phyloP scores from a whole-genome alignment of 139 green algal genomes.

The Micractinium sp. region DNA sequence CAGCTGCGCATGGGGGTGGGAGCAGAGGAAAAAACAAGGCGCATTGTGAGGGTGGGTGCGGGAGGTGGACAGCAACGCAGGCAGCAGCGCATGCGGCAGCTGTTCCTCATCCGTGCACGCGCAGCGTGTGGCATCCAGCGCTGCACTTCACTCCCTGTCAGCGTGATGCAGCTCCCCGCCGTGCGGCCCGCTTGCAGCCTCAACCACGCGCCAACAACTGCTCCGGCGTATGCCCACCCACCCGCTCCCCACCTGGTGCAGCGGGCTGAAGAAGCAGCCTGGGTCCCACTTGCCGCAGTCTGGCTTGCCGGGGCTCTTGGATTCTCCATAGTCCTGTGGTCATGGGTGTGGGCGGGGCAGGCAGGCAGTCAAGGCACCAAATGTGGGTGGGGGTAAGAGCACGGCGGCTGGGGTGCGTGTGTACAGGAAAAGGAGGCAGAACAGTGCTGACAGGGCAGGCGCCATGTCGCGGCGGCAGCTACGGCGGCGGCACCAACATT shows the following conservation, averaged over 20 bases:
- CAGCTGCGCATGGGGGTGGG: constrained; percentile 41
- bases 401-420: too few relatives aligned
- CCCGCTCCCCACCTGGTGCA: constrained; percentile 40
- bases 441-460: too few relatives aligned
- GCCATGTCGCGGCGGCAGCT: too few relatives aligned
- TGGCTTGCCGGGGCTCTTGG: constrained; percentile 20
- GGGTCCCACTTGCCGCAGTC: not conserved
- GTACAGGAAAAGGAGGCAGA: too few relatives aligned
- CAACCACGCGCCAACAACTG: not conserved
- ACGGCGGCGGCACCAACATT: too few relatives aligned
- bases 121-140: too few relatives aligned
- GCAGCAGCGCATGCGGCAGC: too few relatives aligned
- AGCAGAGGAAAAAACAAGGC: not conserved
- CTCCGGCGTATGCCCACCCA: not conserved
- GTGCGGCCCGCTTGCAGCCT: not conserved
- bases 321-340: constrained; percentile 1
- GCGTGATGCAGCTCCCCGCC: too few relatives aligned
- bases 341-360: not conserved
- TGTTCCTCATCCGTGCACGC: too few relatives aligned
- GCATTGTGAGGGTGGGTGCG: too few relatives aligned
- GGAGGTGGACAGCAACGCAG: not conserved
- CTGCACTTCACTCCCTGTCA: too few relatives aligned
- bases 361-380: not conserved
- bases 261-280: constrained; percentile 57
- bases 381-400: too few relatives aligned